phyloP scores from a whole-genome alignment of 495 filamentous ascomycete genomes.

The Hamigera avellanea region DNA sequence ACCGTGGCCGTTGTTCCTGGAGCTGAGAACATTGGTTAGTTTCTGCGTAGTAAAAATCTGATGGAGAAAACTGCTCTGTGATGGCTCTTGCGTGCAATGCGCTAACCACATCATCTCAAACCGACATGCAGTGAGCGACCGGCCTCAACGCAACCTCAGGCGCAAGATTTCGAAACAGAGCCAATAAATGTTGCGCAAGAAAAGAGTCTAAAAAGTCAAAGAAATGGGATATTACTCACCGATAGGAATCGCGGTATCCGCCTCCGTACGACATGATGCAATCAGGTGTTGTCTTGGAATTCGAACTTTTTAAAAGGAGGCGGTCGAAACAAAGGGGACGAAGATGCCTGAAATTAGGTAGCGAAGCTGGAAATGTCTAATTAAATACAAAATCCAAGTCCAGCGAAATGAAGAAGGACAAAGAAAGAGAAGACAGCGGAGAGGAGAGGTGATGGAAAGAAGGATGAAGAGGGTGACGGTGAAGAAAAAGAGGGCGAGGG shows the following conservation, averaged over 20 bases:
- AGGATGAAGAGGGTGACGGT: conserved; percentile 2
- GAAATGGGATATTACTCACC: conserved; percentile 18
- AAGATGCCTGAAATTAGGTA: too few species aligned
- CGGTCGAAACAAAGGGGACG: too few species aligned
- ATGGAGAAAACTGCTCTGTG: too few species aligned
- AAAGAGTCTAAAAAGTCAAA: conserved; percentile 5
- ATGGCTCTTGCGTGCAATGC: too few species aligned
- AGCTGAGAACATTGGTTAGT: conserved; percentile 1
- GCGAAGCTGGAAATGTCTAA: too few species aligned
- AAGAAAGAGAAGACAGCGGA: conserved; percentile 1
- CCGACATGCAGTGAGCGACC: too few species aligned
- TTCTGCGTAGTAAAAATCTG: too few species aligned
- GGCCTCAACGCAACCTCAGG: too few species aligned
- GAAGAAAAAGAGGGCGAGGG: conserved; percentile 12
- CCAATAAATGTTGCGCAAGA: too few species aligned
- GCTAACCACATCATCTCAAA: too few species aligned
- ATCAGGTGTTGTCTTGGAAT: conserved; percentile 17
- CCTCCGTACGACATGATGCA: conserved; percentile 64
- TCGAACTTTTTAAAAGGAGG: neutral
- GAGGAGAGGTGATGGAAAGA: conserved; percentile 1
- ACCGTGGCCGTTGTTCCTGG: conserved; percentile 7
- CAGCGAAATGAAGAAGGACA: neutral
- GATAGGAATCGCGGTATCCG: conserved; percentile 42
- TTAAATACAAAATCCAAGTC: too few species aligned
- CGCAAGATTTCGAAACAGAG: too few species aligned